Evolutionary conservation across 139 green algal species (phyloP).

Genomic region (Dunaliella primolecta): DNA sequence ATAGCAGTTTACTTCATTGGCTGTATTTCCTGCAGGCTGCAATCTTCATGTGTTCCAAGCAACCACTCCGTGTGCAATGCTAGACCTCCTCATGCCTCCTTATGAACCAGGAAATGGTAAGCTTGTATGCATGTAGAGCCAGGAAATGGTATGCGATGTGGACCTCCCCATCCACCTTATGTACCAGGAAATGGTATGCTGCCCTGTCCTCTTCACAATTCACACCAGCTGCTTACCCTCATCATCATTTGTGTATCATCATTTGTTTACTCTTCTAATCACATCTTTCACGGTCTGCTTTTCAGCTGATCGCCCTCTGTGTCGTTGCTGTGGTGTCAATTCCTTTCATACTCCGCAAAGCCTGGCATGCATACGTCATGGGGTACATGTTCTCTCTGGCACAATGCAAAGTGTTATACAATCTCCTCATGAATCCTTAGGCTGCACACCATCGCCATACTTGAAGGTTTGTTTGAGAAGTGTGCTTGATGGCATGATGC

Average conservation of each 20-base stretch:
- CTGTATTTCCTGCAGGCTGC: background rate
- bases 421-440: too few species aligned
- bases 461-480: too few species aligned
- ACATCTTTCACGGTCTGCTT: background rate
- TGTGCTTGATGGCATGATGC: background rate
- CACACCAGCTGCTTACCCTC: too few species aligned
- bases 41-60: background rate
- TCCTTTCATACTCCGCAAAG: too few species aligned
- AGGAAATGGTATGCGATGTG: background rate
- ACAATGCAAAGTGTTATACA: too few species aligned
- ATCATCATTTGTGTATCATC: background rate
- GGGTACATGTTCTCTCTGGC: too few species aligned
- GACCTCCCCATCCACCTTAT: background rate
- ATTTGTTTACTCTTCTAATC: background rate
- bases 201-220: too few species aligned
- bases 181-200: background rate
- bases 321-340: too few species aligned
- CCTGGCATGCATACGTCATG: too few species aligned
- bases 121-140: background rate
- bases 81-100: background rate
- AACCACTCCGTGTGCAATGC: background rate
- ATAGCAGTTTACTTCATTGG: too few species aligned
- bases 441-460: too few species aligned
- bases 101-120: background rate
- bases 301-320: background rate